Evolutionary conservation across 371 early-diverging fungal genomes (phyloP), one percentile per base, ranked within the genome.

Genomic region (Choanephora cucurbitarum): DNA sequence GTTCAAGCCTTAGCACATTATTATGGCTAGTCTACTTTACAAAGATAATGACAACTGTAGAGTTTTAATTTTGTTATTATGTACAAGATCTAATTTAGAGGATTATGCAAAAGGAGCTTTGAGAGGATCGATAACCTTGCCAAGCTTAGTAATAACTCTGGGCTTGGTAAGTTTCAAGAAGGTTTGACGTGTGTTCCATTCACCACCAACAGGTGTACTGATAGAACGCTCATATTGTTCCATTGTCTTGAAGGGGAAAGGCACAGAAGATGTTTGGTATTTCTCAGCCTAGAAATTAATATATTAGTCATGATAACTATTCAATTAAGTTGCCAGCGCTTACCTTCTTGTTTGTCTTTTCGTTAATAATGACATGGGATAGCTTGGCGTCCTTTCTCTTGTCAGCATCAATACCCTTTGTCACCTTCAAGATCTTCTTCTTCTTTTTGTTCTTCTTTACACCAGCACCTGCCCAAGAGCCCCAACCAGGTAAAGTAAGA

Each of bases 401-500:
- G 31, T 70, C 63, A 14, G 75, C 72, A 17, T 84, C 85, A 24
- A 91, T 66, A 21, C 91, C 92, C 64, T 85, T 82, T 21, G 88
- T 75, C 7, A 83, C 72, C 66, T 83, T 82, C 32, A 81, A 58
- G 21, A 88, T 69, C n/a, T 80, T 69, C 47, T 80, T 82, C 74
- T 80, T 86, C 62, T 81, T 85, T 71, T 83, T 68, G 31, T 71
- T 48, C 49, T 74, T 77, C 77, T 87, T 82, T 45, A 82, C 66
- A 21, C 83, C 83, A 37, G 89, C 67, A 22, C 98, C 98, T 43
- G 77, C 87, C 98, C 98, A 98, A 32, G 81, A 60, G 5, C 96
- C 97, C 94, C 98, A 98, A 52, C 98, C 98, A 19, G 98, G 98
- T 45, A 98, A 76, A 4, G 91, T 91, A 55, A 89, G 55, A 62